Percentiles rank a stretch among this genome's conserved stretches.
These are phyloP conservation scores for Harringtonia lauricola DNA, from an alignment of 2,329 filamentous ascomycete species.

Conservation along the genomic window DNA sequence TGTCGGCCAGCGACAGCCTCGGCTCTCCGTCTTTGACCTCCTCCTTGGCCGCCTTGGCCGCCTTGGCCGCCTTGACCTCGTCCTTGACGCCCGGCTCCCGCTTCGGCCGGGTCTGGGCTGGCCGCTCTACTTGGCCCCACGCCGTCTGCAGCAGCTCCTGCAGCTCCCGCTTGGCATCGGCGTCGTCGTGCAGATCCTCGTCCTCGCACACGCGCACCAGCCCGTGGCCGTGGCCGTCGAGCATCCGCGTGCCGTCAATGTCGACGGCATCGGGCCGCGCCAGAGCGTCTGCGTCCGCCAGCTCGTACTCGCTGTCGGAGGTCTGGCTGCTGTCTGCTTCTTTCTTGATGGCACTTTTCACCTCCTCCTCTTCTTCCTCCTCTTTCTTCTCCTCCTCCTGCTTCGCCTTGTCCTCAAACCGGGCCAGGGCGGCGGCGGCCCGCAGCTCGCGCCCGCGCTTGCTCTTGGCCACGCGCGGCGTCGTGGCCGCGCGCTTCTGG, in stretches of 20 bases:
- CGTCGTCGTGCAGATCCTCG: conserved; percentile 48
- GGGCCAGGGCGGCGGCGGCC: conserved; percentile 64
- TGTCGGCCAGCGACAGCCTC: neutral
- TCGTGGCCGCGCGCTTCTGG: conserved; percentile 43
- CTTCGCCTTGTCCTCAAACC: conserved; percentile 53
- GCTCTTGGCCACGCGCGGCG: conserved; percentile 65
- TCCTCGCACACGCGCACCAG: conserved; percentile 69
- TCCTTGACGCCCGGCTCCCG: neutral
- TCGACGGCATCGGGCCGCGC: conserved; percentile 47
- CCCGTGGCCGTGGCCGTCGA: conserved; percentile 54
- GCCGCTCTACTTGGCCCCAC: too few relatives aligned
- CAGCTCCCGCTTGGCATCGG: conserved; percentile 50
- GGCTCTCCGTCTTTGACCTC: neutral
- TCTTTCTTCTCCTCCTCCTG: conserved; percentile 20
- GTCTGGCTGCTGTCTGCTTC: conserved; percentile 24
- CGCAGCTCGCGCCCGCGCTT: conserved; percentile 64
- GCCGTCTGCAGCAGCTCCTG: conserved; percentile 47
- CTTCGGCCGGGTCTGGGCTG: neutral
- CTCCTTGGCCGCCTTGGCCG: too few relatives aligned
- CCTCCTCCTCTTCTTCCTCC: conserved; percentile 25
- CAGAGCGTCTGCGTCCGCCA: conserved; percentile 34
- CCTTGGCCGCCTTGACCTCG: too few relatives aligned
- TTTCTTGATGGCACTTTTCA: conserved; percentile 16
- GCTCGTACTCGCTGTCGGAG: conserved; percentile 35
- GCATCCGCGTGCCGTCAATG: conserved; percentile 48